A percentile compares a stretch with the other conserved stretches of the same genome.
Evolutionary conservation across 2,329 filamentous ascomycete genomes (phyloP).

Genomic region (Cytospora leucostoma): DNA sequence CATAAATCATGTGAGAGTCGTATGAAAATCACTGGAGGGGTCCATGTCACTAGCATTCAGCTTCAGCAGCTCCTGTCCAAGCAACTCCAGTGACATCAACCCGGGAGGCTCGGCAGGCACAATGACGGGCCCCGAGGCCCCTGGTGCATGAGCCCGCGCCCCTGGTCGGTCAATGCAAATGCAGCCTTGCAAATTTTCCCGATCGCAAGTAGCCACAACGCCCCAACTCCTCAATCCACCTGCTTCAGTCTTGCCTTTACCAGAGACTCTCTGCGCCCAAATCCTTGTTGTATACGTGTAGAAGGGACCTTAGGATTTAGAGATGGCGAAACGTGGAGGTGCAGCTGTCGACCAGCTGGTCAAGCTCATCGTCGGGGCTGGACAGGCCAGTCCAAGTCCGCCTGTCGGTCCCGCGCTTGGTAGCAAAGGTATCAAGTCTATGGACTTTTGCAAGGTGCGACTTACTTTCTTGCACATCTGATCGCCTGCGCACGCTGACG

Average conservation of each 20-base stretch:
- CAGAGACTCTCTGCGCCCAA: not conserved
- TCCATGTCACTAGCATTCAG: constrained; percentile 17
- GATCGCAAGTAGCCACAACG: not conserved
- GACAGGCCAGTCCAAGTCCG: constrained; percentile 90
- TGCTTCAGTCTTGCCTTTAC: not conserved
- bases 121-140: not conserved
- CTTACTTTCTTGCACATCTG: constrained; percentile 21
- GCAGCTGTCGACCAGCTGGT: constrained; percentile 71
- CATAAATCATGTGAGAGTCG: constrained; percentile 2
- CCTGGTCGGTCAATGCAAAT: constrained; percentile 24
- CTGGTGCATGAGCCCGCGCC: constrained; percentile 14
- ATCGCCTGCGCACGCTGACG: constrained; percentile 24
- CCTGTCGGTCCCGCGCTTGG: constrained; percentile 95
- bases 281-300: not conserved
- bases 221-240: constrained; percentile 16
- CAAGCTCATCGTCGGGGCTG: constrained; percentile 96
- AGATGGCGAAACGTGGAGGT: constrained; percentile 56
- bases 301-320: constrained; percentile 22
- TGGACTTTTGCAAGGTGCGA: constrained; percentile 96
- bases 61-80: constrained; percentile 16
- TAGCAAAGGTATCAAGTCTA: constrained; percentile 97
- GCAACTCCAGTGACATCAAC: constrained; percentile 22
- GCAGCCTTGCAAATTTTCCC: constrained; percentile 13
- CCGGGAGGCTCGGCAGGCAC: constrained; percentile 20
- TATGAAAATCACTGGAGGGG: constrained; percentile 25